Evolutionary conservation across 495 filamentous ascomycete genomes (phyloP), one percentile per base, ranked within the genome.

Genomic region (Xylaria curta): DNA sequence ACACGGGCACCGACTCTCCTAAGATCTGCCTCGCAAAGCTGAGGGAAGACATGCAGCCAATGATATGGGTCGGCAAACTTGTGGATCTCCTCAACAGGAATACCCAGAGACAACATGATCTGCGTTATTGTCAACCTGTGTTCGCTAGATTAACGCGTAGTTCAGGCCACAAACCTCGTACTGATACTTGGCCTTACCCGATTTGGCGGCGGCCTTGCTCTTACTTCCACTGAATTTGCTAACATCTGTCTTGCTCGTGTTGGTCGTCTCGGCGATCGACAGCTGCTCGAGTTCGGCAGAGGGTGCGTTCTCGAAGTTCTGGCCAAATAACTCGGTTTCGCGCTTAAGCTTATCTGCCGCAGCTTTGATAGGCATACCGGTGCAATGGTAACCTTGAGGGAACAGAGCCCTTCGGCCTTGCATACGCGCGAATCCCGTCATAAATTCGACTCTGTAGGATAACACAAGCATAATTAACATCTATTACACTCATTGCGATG

Each of bases 301-400:
- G 66, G 89, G 89, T 78, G 92, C 94, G 17, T 86, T 81, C 80
- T 95, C 92, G 74, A 99, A 99, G 75, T 93, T 89, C 78, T 91
- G 82, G 28, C 96, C 97, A 79, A 99, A 99, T 83, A 93, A 85
- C 82, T 93, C 88, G 19, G 97, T 88, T 78, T 99, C 97, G 66
- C 95, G 91, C 59, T 87, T 85, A 46, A 99, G 89, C 83, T 98
- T 98, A 82, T 99, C 96, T 33, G 96, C 95, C 78, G 93, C 97
- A 5, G 96, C 94, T 81, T 97, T 98, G 84, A 99, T 98, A 5
- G 96, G 94, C 90, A 99, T 95, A 78, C 96, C 96, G 0, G 97
- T 98, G 82, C 94, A 97, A 84, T 99, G 96, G 82, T 92, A 98
- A 17, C 96, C 97, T 61, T 93, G 89, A 66, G 96, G 96, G 81